Base-by-base conservation (phyloP, 2,329 filamentous ascomycete genomes). In the Ophiostoma sp. region DNA sequence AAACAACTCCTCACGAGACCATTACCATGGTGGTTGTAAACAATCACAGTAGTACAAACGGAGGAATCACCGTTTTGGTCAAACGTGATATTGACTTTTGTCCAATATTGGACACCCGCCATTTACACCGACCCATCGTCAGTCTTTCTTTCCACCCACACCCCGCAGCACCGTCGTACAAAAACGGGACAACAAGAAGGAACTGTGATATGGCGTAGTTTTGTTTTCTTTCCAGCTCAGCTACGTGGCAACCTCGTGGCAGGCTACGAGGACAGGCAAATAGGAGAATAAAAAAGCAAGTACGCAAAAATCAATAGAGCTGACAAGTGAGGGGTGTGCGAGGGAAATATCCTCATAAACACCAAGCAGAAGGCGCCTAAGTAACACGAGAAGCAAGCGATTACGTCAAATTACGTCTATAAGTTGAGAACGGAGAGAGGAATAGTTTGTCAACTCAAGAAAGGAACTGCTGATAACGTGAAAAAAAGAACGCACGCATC, bases 11-110 rank as follows among this genome's bases (percentile, higher is more conserved):
- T 22, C 50, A 52, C 2, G 22, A 22, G 50, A 12, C 17, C 17
- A 22, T 8, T 9, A 2, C 11, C 9, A n/a, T n/a, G 48, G 11
- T 55, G 22, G 3, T 55, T 28, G 22, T 12, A 55, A 25, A 28
- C 22, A 39, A 42, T 42, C 59, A 66, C 63, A 66, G 63, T 66
- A 19, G 22, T n/a, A 66, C 36, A 48, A 66, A 45, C 63, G n/a
- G 63, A 45, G 39, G 12, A 4, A n/a, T 42, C 19, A 42, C 59
- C 31, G 59, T 25, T 39, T 63, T 63, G 59, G 33, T 39, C 59
- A 5, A 63, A 25, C 59, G 59, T 63, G 59, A 63, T 63, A 63
- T 63, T 63, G 33, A 63, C 59, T 55, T 55, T 55, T 28, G 11
- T 36, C 22, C 15, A 63, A 63, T 36, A 42, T 42, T 22, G 31